These are phyloP conservation scores for Talaromyces marneffei DNA, from an alignment of 2,329 filamentous ascomycete species.

Conservation along the genomic window DNA sequence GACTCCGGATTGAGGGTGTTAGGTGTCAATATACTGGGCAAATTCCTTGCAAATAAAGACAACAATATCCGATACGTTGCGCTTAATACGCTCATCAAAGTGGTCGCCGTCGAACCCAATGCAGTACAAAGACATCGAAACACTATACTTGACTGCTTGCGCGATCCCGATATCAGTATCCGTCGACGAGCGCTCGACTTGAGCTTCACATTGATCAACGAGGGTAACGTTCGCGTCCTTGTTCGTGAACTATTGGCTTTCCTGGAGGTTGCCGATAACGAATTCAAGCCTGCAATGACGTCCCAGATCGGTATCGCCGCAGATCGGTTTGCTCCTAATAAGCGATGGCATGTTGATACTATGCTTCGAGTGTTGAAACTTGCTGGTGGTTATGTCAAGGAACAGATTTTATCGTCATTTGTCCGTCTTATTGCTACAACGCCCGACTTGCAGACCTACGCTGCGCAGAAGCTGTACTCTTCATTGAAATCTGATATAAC, in stretches of 20 bases:
- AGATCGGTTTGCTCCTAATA: constrained; percentile 92
- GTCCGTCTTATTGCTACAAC: constrained; percentile 92
- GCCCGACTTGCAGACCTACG: constrained; percentile 90
- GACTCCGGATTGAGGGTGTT: constrained; percentile 91
- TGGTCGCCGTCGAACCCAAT: constrained; percentile 95
- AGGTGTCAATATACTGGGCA: constrained; percentile 96
- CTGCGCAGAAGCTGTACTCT: constrained; percentile 87
- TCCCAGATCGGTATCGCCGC: constrained; percentile 96
- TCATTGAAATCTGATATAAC: constrained; percentile 94
- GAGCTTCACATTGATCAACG: constrained; percentile 97
- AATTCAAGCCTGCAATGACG: constrained; percentile 98
- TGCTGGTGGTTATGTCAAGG: constrained; percentile 94
- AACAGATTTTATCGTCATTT: constrained; percentile 95
- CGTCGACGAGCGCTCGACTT: constrained; percentile 89
- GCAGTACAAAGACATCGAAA: constrained; percentile 95
- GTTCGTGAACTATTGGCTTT: constrained; percentile 92
- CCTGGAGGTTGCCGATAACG: constrained; percentile 92
- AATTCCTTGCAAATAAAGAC: constrained; percentile 96
- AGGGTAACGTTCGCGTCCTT: constrained; percentile 87
- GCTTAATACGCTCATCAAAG: constrained; percentile 93
- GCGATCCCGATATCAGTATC: constrained; percentile 98
- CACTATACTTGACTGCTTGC: constrained; percentile 90
- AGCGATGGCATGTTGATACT: constrained; percentile 97
- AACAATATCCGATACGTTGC: constrained; percentile 99
- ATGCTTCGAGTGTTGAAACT: constrained; percentile 91